phyloP scores from a whole-genome alignment of 345 rosid species.

The Melaleuca quinquenervia region DNA sequence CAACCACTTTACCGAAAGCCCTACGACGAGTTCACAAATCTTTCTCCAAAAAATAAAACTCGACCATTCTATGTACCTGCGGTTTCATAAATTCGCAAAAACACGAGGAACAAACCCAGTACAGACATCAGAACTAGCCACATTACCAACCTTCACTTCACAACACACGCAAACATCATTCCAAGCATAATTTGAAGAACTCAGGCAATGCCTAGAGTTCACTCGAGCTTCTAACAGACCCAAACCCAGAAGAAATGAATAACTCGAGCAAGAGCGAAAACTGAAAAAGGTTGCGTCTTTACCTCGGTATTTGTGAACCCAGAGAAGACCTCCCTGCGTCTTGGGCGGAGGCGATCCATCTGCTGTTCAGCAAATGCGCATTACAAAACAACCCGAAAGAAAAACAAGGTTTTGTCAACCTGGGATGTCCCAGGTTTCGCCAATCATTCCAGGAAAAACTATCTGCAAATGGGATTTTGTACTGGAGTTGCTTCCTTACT shows the following conservation, averaged over 20 bases:
- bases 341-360: slow-evolving; percentile 45
- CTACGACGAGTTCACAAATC: not conserved
- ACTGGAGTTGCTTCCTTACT: not conserved
- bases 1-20: not conserved
- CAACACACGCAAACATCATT: not conserved
- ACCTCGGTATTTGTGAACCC: slow-evolving; percentile 49
- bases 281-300: not conserved
- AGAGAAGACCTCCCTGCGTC: slow-evolving; percentile 22
- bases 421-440: not conserved
- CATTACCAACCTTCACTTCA: not conserved
- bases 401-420: not conserved
- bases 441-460: not conserved
- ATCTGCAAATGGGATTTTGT: not conserved
- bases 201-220: not conserved
- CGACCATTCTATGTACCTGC: not conserved
- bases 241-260: not conserved
- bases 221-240: not conserved
- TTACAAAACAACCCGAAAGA: not conserved
- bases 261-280: not conserved
- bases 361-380: not conserved
- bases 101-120: not conserved
- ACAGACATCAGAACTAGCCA: not conserved
- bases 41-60: not conserved
- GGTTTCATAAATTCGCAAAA: not conserved
- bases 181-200: not conserved